Percentiles rank a stretch among this genome's conserved stretches.
Evolutionary conservation across 1,284 basidiomycete species (phyloP).

Genomic region (Microbotryum saponariae): DNA sequence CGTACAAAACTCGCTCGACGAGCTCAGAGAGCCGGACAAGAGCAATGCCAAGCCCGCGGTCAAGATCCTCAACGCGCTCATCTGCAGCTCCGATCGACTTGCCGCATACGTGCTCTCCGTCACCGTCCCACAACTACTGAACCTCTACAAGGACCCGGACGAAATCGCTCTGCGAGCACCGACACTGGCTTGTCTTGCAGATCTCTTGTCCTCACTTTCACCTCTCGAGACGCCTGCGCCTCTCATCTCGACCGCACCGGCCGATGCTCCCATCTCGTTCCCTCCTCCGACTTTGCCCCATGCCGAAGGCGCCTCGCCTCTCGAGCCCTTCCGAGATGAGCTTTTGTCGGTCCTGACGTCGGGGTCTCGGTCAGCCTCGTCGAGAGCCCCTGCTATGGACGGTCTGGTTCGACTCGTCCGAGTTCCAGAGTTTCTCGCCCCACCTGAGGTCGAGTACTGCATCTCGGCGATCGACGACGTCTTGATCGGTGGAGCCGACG

Average conservation of each 20-base stretch:
- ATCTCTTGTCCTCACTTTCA: conserved; percentile 6
- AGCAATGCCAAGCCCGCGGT: conserved; percentile 75
- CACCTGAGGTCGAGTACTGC: conserved; percentile 68
- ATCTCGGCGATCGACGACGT: conserved; percentile 66
- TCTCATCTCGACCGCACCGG: conserved; percentile 10
- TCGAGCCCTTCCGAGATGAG: conserved; percentile 65
- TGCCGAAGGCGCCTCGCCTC: conserved; percentile 41
- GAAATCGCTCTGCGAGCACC: conserved; percentile 58
- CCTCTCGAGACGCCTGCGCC: conserved; percentile 41
- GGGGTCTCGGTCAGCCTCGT: conserved; percentile 36
- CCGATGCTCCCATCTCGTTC: conserved; percentile 1
- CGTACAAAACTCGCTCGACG: conserved; percentile 67
- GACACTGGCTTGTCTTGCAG: conserved; percentile 45
- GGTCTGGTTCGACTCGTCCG: conserved; percentile 59
- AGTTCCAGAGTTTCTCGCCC: conserved; percentile 55
- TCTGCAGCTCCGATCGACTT: conserved; percentile 52
- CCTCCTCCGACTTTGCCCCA: conserved; percentile 9
- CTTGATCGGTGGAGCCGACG: conserved; percentile 51
- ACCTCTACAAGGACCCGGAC: conserved; percentile 66
- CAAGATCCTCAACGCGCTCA: conserved; percentile 66
- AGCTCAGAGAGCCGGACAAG: conserved; percentile 81
- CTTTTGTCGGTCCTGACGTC: conserved; percentile 59
- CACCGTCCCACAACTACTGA: conserved; percentile 63
- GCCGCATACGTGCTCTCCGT: conserved; percentile 60
- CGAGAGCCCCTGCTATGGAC: conserved; percentile 50